Base-by-base conservation (phyloP, 441 rosid genomes). In the Euphorbia corollata region DNA sequence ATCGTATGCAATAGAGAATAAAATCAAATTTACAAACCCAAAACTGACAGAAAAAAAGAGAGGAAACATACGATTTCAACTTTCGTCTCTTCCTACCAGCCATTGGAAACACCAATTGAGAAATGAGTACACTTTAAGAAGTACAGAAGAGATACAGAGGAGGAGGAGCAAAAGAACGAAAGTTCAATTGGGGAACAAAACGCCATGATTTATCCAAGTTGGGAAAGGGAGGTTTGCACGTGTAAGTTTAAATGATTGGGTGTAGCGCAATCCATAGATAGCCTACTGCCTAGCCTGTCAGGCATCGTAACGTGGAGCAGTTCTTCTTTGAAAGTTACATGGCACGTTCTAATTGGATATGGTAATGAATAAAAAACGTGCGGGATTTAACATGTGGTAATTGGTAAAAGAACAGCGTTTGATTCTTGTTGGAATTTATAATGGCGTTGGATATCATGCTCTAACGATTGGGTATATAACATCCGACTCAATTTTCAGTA, bases 61-160 rank as follows among this genome's bases (percentile, higher is more conserved):
- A 64, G 51, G 54, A n/a, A 16, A 71, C 87, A 79, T 68, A 85
- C 89, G 64, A 73, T 67, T 80, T 80, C 50, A 81, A 67, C 57
- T 78, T 81, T 67, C 79, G 81, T 59, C 78, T 78, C 80, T 71
- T 80, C 63, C 76, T 75, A 1, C 79, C 81, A 60, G 72, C 83
- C 87, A 85, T 85, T 55, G 22, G 32, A 58, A 58, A 66, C 15
- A 13, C 69, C 47, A 67, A 30, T 8, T 43, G 23, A 69, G 73
- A 65, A 58, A 55, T 61, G 65, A 47, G 12, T 27, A 1, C 32
- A 27, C 32, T 27, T 24, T 59, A 15, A 10, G 11, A 38, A 2
- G n/a, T 24, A 16, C 24, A n/a, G 13, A 5, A 13, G 34, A 41
- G 39, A 43, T 64, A 23, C 7, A 63, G 27, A 50, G 64, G 67